Conservation (phyloP, 495 filamentous ascomycete genomes). For the Aspergillus steynii region DNA sequence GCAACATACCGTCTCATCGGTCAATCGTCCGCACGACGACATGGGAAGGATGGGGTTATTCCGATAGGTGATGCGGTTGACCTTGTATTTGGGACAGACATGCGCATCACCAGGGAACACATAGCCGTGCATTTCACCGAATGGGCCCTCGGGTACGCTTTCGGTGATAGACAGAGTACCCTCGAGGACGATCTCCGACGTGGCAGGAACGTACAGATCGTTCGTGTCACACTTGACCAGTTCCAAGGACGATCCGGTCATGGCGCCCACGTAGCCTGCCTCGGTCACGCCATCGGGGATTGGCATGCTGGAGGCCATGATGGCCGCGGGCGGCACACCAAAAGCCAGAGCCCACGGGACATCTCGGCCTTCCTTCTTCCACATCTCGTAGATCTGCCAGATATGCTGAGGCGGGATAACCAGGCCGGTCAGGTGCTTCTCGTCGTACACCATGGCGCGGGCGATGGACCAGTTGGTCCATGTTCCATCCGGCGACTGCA, state of each 20-base stretch:
- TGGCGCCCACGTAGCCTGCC: slow-evolving; percentile 38
- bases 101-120: slow-evolving; percentile 35
- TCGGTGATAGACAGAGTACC: slow-evolving; percentile 39
- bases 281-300: slow-evolving; percentile 38
- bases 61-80: slow-evolving; percentile 44
- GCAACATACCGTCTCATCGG: slow-evolving; percentile 36
- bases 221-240: slow-evolving; percentile 45
- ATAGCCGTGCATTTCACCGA: slow-evolving; percentile 41
- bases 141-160: slow-evolving; percentile 35
- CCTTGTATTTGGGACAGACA: slow-evolving; percentile 31
- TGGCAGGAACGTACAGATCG: slow-evolving; percentile 39
- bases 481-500: slow-evolving; percentile 35
- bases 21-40: slow-evolving; percentile 31
- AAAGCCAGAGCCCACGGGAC: slow-evolving; percentile 38
- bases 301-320: slow-evolving; percentile 42
- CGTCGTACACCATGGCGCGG: slow-evolving; percentile 39
- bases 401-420: slow-evolving; percentile 36
- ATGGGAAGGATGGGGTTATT: slow-evolving; percentile 41
- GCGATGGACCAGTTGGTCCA: slow-evolving; percentile 50
- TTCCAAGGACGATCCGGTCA: slow-evolving; percentile 37
- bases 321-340: slow-evolving; percentile 42
- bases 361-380: slow-evolving; percentile 38
- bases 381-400: slow-evolving; percentile 38
- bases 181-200: slow-evolving; percentile 42
- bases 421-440: slow-evolving; percentile 31